Evolutionary conservation across 2,329 filamentous ascomycete species (phyloP), one percentile per base, ranked within the genome.

Genomic region (Claviceps sp.): DNA sequence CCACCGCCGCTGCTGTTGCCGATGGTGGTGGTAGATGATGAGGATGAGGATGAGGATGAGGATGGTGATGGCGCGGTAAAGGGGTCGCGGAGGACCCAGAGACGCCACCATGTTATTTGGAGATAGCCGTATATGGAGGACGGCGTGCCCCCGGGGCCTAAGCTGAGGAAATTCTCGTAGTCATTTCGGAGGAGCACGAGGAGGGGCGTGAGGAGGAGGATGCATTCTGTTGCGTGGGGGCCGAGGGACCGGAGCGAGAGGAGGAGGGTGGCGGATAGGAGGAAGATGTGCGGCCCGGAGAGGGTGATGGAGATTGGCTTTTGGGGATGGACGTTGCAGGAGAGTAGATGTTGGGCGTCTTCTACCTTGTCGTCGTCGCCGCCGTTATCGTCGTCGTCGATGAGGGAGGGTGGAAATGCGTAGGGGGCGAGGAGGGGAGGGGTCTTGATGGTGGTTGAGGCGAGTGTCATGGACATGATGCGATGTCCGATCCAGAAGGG

Each of bases 91-190:
- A 93, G 73, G 38, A 79, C 77, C 71, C 88, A 83, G 47, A 90
- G 68, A 11, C 84, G 80, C 48, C 91, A 77, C 66, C 81, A 79
- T 56, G 83, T 84, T 65, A 93, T 82, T 52, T 79, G 78, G 26
- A 88, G 68, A 65, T 91, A 94, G 57, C 87, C 88, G 5, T 68
- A 57, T 43, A 86, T 77, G 0, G 85, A 93, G 2, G 82, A 76
- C 0, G 88, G 86, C 0, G 86, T 91, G 54, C 88, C 88, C 24
- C 88, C 88, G 0, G 86, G 87, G 0, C 88, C 88, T 20, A 94
- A 79, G 41, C 78, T 78, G 56, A 91, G 71, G 67, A 88, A 93
- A 63, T 83, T 84, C 50, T 74, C 70, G 67, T 88, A 93, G 71
- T 91, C 86, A 62, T 81, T 79, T 62, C 81, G 79, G 59, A 86